phyloP scores from a whole-genome alignment of 2,329 filamentous ascomycete genomes.

The Aspergillus niger region DNA sequence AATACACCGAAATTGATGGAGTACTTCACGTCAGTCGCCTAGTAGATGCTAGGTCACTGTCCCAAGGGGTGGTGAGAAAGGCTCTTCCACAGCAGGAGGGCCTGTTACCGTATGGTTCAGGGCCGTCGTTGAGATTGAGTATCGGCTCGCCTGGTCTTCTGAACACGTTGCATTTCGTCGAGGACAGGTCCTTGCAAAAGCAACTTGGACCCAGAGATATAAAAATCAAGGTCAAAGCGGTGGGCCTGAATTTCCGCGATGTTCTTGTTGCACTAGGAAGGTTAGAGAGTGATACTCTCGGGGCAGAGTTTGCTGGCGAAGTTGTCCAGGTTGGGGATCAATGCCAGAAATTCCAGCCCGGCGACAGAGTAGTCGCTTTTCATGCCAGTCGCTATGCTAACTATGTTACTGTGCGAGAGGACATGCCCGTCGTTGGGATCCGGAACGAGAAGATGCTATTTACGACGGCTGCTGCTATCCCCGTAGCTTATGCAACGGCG shows the following conservation, averaged over 20 bases:
- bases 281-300: background rate
- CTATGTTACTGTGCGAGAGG: conserved; percentile 23
- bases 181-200: conserved; percentile 10
- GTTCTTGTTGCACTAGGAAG: conserved; percentile 10
- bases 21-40: conserved; percentile 14
- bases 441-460: background rate
- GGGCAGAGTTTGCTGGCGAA: background rate
- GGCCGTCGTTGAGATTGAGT: conserved; percentile 14
- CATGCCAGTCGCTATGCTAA: conserved; percentile 19
- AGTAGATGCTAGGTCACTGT: background rate
- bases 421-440: conserved; percentile 1
- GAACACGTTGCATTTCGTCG: conserved; percentile 20
- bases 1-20: conserved; percentile 13
- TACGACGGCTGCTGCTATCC: conserved; percentile 6
- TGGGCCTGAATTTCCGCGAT: conserved; percentile 29
- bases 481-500: conserved; percentile 10
- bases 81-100: background rate
- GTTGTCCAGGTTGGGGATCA: conserved; percentile 2
- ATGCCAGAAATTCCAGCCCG: conserved; percentile 13
- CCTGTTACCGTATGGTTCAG: background rate
- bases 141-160: conserved; percentile 23
- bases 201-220: conserved; percentile 21
- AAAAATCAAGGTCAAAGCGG: conserved; percentile 26
- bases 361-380: conserved; percentile 25
- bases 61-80: conserved; percentile 1